phyloP scores from a whole-genome alignment of 345 rosid genomes.

The Camelina hispida region DNA sequence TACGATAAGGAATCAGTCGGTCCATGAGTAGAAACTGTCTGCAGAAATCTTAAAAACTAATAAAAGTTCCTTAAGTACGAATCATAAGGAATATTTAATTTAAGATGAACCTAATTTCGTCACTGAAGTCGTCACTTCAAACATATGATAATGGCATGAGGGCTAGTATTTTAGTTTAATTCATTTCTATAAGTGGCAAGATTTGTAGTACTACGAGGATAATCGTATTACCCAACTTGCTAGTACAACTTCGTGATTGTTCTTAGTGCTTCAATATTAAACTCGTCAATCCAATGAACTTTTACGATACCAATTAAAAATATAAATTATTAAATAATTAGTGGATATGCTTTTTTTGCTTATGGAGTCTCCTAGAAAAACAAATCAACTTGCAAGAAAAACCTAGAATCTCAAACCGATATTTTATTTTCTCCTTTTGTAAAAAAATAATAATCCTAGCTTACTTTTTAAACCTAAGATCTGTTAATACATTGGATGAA shows the following conservation, averaged over 20 bases:
- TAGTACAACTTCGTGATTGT: constrained; percentile 46
- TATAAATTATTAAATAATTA: constrained; percentile 21
- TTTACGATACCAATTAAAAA: constrained; percentile 22
- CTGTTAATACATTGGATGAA: constrained; percentile 9
- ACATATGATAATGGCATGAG: constrained; percentile 46
- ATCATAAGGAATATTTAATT: constrained; percentile 22
- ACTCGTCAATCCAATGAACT: constrained; percentile 29
- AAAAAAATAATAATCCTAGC: neutral
- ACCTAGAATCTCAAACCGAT: constrained; percentile 42
- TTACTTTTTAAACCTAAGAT: constrained; percentile 1
- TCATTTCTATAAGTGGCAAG: constrained; percentile 47
- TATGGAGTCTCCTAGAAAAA: constrained; percentile 43
- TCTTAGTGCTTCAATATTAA: constrained; percentile 45
- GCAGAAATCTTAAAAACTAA: neutral
- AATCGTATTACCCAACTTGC: constrained; percentile 40
- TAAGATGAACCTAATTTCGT: constrained; percentile 44
- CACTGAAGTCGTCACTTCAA: constrained; percentile 44
- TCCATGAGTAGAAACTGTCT: constrained; percentile 42
- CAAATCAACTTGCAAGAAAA: constrained; percentile 40
- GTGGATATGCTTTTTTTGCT: constrained; percentile 45
- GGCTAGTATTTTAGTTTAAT: constrained; percentile 34
- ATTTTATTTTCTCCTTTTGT: neutral
- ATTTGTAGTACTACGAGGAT: constrained; percentile 43
- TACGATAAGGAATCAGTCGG: constrained; percentile 43
- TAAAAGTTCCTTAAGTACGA: constrained; percentile 28